Conservation (phyloP, 1,139 yeast genomes). For the Geotrichum carabidarum region DNA sequence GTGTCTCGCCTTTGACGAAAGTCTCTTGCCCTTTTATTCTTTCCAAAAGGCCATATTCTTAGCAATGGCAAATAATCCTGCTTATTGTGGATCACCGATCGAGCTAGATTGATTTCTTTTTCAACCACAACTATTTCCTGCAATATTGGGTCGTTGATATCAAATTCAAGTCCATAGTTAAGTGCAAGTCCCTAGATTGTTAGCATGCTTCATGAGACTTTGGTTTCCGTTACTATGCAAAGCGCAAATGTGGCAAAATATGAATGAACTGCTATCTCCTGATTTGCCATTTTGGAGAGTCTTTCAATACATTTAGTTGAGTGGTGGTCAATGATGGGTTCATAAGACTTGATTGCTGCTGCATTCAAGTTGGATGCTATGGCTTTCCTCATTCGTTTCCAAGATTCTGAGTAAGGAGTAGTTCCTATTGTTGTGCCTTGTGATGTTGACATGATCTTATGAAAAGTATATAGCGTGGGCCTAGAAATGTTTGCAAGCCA, state of each 20-base stretch:
- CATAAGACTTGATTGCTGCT: conserved; percentile 34
- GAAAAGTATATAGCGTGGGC: conserved; percentile 65
- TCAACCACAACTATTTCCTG: conserved; percentile 61
- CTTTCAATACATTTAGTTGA: conserved; percentile 31
- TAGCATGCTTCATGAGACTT: not conserved
- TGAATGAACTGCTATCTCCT: conserved; percentile 43
- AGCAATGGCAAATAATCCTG: conserved; percentile 56
- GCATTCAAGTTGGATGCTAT: conserved; percentile 50
- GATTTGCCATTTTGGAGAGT: conserved; percentile 11
- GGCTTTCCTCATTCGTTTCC: conserved; percentile 49
- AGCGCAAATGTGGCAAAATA: conserved; percentile 53
- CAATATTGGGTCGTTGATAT: conserved; percentile 42
- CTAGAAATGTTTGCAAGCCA: conserved; percentile 58
- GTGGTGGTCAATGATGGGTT: conserved; percentile 45
- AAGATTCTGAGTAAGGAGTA: conserved; percentile 60
- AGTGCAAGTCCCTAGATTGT: conserved; percentile 43
- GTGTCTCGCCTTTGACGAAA: conserved; percentile 48
- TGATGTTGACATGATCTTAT: conserved; percentile 55
- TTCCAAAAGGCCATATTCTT: conserved; percentile 8
- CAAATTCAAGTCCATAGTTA: conserved; percentile 55
- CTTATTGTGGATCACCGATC: conserved; percentile 59
- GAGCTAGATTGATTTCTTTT: conserved; percentile 53
- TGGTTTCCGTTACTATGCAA: conserved; percentile 6
- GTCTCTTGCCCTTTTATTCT: conserved; percentile 33
- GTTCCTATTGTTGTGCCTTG: conserved; percentile 67